Base-by-base conservation (phyloP, 225 moss, liverwort and hornwort genomes). In the Physcomitrellopsis africana region DNA sequence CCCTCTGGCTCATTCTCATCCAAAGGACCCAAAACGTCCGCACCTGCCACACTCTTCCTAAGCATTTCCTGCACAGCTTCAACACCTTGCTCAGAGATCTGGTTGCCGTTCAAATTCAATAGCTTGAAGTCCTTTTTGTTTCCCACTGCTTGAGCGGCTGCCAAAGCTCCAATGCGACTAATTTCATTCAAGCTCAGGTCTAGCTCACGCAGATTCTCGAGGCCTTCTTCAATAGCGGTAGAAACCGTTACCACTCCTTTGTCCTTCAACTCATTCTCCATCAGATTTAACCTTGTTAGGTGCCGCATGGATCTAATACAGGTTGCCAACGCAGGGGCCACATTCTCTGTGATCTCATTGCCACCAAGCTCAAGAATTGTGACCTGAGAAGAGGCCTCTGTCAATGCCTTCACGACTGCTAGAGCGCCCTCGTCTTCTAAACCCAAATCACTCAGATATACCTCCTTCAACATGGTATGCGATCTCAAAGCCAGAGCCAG, bases 221-320 rank as follows among this genome's bases (percentile, higher is more conserved):
- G 81, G 24, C 84, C 74, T 60, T 86, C 88, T 65, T 86, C 86
- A 10, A 97, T 75, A 58, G 91, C 86, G 67, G 75, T 81, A 22
- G 88, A 90, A 47, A 97, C 72, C 45, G 80, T 79, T 53, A 91
- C 86, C 17, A 83, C 86, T 9, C 96, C 96, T 81, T 58, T 81
- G 78, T 94, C 92, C 77, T 87, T 94, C 75, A 97, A 74, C 64
- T 94, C 96, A 63, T 97, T 97, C 80, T 97, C 96, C 72, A 91
- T 84, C 77, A 97, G 80, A 76, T 81, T 91, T 83, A 97, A 71
- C 66, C 83, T 87, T 45, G 58, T 82, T 58, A 97, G 74, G 62
- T 19, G 29, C 29, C 51, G 84, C 89, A 92, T 91, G 24, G 84
- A 78, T 48, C 81, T 82, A 56, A 97, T 66, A 70, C 92, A 97